These are phyloP conservation scores for Xylaria grammica DNA, from an alignment of 495 filamentous ascomycete species.

Conservation along the genomic window DNA sequence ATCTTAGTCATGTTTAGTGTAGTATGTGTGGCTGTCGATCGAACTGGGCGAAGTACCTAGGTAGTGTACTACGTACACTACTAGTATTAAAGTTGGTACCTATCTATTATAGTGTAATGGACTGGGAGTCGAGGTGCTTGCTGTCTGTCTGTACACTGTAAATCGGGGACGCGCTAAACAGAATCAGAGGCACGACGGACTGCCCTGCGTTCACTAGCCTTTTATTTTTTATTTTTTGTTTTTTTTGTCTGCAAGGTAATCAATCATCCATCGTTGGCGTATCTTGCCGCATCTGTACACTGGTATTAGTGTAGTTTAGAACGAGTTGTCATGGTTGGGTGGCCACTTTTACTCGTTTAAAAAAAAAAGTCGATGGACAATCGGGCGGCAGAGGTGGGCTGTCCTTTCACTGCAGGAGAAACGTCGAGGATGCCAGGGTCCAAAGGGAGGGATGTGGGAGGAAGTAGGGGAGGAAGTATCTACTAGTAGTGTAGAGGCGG, in stretches of 20 bases:
- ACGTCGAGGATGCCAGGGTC: conserved; percentile 5
- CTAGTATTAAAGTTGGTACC: neutral
- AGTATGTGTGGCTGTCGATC: conserved; percentile 10
- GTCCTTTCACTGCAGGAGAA: neutral
- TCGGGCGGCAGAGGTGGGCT: neutral
- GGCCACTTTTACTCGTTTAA: too few species aligned
- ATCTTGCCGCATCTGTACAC: conserved; percentile 10
- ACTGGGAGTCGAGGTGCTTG: conserved; percentile 1
- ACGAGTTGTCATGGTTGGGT: conserved; percentile 14
- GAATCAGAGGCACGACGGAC: neutral
- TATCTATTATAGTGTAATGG: neutral
- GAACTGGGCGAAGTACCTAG: neutral
- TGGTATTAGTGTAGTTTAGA: neutral
- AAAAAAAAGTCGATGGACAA: conserved; percentile 11
- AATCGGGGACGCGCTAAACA: too few species aligned
- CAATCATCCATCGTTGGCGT: conserved; percentile 17
- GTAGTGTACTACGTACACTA: neutral
- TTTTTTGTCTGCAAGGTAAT: conserved; percentile 20
- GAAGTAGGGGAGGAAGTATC: too few species aligned
- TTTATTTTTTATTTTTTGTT: too few species aligned
- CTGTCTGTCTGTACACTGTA: neutral
- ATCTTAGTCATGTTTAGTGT: conserved; percentile 18
- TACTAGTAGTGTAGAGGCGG: conserved; percentile 14
- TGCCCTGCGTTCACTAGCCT: neutral
- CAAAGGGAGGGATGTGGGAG: conserved; percentile 1